A percentile compares a stretch with the other conserved stretches of the same genome.
Evolutionary conservation across 2,329 filamentous ascomycete genomes (phyloP).

Genomic region (Samsoniella hepiali): DNA sequence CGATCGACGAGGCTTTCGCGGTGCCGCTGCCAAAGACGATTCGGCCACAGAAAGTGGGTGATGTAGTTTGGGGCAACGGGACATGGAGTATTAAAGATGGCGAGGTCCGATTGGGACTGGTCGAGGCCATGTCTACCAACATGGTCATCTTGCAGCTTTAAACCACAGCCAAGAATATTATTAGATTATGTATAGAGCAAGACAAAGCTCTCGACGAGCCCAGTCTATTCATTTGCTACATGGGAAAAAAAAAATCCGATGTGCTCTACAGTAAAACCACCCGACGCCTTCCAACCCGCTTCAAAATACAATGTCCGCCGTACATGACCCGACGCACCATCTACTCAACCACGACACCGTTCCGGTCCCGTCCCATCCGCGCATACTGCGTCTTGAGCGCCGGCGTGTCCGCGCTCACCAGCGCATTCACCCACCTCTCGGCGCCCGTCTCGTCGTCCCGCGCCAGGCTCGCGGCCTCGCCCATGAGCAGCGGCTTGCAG

Average conservation of each 20-base stretch:
- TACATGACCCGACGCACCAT: background rate
- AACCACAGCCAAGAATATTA: background rate
- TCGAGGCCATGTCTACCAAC: constrained; percentile 26
- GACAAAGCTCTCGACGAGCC: background rate
- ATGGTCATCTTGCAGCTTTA: constrained; percentile 23
- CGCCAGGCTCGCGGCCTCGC: constrained; percentile 25
- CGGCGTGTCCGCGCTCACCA: constrained; percentile 33
- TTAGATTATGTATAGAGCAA: too few species aligned
- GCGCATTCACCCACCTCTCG: constrained; percentile 32
- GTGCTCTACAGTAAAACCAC: background rate
- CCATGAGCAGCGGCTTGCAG: constrained; percentile 38
- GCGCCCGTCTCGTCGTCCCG: constrained; percentile 25
- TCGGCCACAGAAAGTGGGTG: constrained; percentile 14
- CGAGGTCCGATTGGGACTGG: constrained; percentile 15
- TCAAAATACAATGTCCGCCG: background rate
- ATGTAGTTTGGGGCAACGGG: constrained; percentile 24
- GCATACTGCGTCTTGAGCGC: constrained; percentile 34
- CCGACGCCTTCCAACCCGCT: background rate
- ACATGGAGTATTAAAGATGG: constrained; percentile 20
- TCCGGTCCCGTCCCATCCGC: constrained; percentile 21
- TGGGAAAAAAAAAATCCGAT: too few species aligned
- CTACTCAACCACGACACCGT: constrained; percentile 7
- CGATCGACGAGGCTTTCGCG: constrained; percentile 18
- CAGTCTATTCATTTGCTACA: too few species aligned
- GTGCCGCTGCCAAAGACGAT: constrained; percentile 22